Conservation (phyloP, 2,329 filamentous ascomycete genomes). For the Colletotrichum aenigma region DNA sequence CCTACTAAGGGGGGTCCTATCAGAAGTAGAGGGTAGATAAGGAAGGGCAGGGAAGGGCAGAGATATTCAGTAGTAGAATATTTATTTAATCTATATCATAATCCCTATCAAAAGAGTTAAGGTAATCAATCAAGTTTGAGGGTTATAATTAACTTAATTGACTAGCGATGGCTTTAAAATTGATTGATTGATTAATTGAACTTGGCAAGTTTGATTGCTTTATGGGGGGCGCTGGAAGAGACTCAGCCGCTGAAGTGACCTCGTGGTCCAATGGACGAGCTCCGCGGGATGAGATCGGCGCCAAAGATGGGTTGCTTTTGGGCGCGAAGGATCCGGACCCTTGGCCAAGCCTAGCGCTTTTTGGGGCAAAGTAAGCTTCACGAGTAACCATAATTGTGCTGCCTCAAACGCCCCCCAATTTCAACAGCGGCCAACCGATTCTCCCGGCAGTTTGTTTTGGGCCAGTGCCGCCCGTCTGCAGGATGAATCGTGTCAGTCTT, state of each 20-base stretch:
- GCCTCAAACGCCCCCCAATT: background rate
- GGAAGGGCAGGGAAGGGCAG: rapidly evolving
- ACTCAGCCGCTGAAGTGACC: background rate
- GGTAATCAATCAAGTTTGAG: too few relatives aligned
- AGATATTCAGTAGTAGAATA: too few relatives aligned
- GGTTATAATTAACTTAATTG: too few relatives aligned
- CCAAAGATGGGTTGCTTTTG: background rate
- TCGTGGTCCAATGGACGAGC: background rate
- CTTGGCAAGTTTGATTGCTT: too few relatives aligned
- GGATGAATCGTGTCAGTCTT: background rate
- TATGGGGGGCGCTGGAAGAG: too few relatives aligned
- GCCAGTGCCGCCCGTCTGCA: background rate
- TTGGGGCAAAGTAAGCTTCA: background rate
- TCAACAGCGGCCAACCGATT: background rate
- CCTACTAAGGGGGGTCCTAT: too few relatives aligned
- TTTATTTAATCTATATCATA: too few relatives aligned
- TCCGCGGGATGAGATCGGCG: background rate
- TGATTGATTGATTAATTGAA: too few relatives aligned
- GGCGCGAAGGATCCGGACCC: constrained; percentile 5
- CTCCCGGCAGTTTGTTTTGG: background rate
- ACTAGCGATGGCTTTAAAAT: too few relatives aligned
- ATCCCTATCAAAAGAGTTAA: too few relatives aligned
- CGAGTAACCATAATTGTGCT: background rate
- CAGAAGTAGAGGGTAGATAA: too few relatives aligned
- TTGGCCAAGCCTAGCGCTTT: background rate